Conservation (phyloP, 73 alveolate species). For the Tetrahymena malaccensis region DNA sequence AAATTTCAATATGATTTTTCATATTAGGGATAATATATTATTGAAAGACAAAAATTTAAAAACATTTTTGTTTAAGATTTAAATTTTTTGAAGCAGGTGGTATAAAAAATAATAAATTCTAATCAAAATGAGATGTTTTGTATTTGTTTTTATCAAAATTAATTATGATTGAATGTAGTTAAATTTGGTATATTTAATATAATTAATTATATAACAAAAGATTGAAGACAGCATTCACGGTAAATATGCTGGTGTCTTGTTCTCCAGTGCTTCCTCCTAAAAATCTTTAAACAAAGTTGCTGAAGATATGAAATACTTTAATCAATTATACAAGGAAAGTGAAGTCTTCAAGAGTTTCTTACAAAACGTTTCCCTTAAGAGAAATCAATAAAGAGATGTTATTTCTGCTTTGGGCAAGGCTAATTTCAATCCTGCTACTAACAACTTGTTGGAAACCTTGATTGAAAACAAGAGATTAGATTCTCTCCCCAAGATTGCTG, state of each 20-base stretch:
- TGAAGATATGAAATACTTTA: conserved; percentile 53
- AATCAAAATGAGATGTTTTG: not conserved
- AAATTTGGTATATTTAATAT: not conserved
- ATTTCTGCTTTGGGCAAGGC: conserved; percentile 24
- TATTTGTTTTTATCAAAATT: too few relatives aligned
- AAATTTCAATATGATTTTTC: not conserved
- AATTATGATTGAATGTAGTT: not conserved
- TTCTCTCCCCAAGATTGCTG: conserved; percentile 46
- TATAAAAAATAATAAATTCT: not conserved
- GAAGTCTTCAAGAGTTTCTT: conserved; percentile 42
- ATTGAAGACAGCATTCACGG: conserved; percentile 61
- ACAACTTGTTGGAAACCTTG: conserved; percentile 46
- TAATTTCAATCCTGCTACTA: conserved; percentile 40
- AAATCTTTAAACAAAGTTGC: conserved; percentile 46
- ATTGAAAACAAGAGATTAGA: conserved; percentile 61
- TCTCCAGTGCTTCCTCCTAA: conserved; percentile 54
- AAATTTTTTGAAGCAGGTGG: not conserved
- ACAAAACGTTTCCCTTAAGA: conserved; percentile 33
- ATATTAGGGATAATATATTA: not conserved
- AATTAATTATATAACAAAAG: not conserved
- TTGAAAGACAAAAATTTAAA: too few relatives aligned
- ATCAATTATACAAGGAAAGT: conserved; percentile 37
- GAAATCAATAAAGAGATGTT: conserved; percentile 43
- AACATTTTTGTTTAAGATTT: too few relatives aligned
- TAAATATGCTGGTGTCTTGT: conserved; percentile 66